These are phyloP conservation scores for Aquanectria penicillioides DNA, from an alignment of 2,329 filamentous ascomycete genomes.

Conservation along the genomic window DNA sequence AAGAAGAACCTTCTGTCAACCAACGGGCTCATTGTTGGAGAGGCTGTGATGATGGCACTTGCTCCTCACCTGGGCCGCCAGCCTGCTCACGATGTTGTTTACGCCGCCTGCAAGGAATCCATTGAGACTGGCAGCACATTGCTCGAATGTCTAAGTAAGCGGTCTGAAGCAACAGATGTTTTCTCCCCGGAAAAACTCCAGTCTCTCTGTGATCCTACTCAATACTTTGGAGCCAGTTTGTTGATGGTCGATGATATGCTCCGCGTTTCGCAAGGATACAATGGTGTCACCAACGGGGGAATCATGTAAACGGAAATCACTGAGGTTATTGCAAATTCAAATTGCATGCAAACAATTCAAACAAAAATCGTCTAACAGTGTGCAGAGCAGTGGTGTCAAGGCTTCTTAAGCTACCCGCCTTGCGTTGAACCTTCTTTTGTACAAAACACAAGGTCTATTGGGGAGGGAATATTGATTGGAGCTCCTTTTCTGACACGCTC, in stretches of 20 bases:
- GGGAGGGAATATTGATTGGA: no score
- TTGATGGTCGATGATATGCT: conserved; percentile 6
- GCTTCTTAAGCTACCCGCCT: no score
- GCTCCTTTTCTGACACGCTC: no score
- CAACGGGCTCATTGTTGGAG: conserved; percentile 63
- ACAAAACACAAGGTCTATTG: no score
- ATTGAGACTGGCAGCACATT: conserved; percentile 21
- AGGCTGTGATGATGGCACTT: conserved; percentile 70
- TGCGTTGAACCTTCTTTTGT: no score
- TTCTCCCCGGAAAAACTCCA: background rate
- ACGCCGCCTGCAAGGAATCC: conserved; percentile 56
- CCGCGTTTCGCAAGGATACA: background rate
- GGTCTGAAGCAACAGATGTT: background rate
- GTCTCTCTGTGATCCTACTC: background rate
- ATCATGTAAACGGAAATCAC: no score
- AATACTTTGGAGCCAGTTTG: conserved; percentile 1
- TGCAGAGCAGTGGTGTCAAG: no score
- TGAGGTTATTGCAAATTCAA: no score
- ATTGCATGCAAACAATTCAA: no score
- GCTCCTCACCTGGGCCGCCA: conserved; percentile 63
- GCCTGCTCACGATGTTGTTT: conserved; percentile 65
- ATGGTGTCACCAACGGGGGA: no score
- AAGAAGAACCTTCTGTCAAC: conserved; percentile 61
- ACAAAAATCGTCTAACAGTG: no score
- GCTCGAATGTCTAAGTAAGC: background rate